Evolutionary conservation across 805 yeast genomes (phyloP).

Genomic region (Yamadazyma endophytica): DNA sequence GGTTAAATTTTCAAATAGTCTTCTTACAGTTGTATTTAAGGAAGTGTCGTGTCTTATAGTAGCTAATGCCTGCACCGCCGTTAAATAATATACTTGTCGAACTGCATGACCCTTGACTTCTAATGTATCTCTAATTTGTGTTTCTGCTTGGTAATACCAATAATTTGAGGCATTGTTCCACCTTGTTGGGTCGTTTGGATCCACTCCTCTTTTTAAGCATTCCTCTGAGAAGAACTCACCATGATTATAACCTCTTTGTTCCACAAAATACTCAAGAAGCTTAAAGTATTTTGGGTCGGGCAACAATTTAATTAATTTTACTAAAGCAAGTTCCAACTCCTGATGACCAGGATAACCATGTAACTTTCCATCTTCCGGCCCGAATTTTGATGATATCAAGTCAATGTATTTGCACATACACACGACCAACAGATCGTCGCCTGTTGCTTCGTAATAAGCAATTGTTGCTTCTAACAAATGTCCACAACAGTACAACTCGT

Average conservation of each 20-base stretch:
- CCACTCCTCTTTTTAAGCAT: conserved; percentile 12
- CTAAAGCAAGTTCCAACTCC: conserved; percentile 20
- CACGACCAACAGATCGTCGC: conserved; percentile 12
- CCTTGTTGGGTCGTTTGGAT: conserved; percentile 7
- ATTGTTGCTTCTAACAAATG: conserved; percentile 20
- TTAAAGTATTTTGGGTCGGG: conserved; percentile 14
- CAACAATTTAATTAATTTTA: conserved; percentile 13
- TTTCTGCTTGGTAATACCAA: conserved; percentile 19
- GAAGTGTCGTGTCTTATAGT: conserved; percentile 11
- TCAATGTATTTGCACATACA: conserved; percentile 15
- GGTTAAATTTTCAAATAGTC: conserved; percentile 15
- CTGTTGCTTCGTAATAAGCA: conserved; percentile 15
- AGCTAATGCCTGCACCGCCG: conserved; percentile 18
- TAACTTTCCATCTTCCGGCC: conserved; percentile 11
- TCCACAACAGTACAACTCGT: conserved; percentile 16
- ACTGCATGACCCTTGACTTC: conserved; percentile 20
- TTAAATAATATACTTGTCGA: conserved; percentile 14
- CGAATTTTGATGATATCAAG: conserved; percentile 12
- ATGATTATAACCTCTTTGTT: conserved; percentile 16
- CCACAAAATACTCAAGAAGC: conserved; percentile 15
- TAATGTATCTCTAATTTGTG: conserved; percentile 11
- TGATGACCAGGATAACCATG: conserved; percentile 23
- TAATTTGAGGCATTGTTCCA: conserved; percentile 14
- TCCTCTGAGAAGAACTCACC: conserved; percentile 16
- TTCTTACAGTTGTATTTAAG: conserved; percentile 10